phyloP scores from a whole-genome alignment of 2,329 filamentous ascomycete genomes.

The Didymella exigua region DNA sequence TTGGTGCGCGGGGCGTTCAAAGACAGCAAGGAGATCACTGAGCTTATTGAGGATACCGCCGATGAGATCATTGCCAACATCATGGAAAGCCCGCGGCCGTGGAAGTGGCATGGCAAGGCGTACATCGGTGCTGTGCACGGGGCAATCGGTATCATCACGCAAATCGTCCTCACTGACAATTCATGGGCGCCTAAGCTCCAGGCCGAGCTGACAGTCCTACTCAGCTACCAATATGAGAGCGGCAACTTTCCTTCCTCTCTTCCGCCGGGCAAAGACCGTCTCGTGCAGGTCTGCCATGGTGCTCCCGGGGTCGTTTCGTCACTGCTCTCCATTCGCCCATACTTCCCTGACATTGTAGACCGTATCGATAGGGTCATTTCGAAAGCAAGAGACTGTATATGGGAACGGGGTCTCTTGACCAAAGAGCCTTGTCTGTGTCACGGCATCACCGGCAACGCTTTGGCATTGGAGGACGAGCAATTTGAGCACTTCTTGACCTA shows the following conservation, averaged over 20 bases:
- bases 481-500: slow-evolving; percentile 65
- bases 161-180: slow-evolving; percentile 66
- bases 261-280: slow-evolving; percentile 54
- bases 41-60: slow-evolving; percentile 60
- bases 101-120: slow-evolving; percentile 67
- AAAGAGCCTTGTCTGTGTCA: slow-evolving; percentile 72
- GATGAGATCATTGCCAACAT: slow-evolving; percentile 65
- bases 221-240: slow-evolving; percentile 64
- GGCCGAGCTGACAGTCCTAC: slow-evolving; percentile 59
- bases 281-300: slow-evolving; percentile 72
- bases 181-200: slow-evolving; percentile 61
- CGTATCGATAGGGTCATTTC: slow-evolving; percentile 61
- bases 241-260: slow-evolving; percentile 69
- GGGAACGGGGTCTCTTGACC: slow-evolving; percentile 63
- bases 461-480: slow-evolving; percentile 58
- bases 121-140: slow-evolving; percentile 73
- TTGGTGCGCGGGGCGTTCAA: slow-evolving; percentile 64
- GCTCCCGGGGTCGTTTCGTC: slow-evolving; percentile 67
- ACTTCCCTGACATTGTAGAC: slow-evolving; percentile 61
- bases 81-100: slow-evolving; percentile 60
- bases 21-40: slow-evolving; percentile 55
- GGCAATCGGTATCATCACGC: slow-evolving; percentile 72
- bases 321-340: slow-evolving; percentile 60
- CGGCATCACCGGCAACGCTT: slow-evolving; percentile 67
- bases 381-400: slow-evolving; percentile 60